Conservation (phyloP, 176 grass and related monocot genomes). For the Avena atlantica region DNA sequence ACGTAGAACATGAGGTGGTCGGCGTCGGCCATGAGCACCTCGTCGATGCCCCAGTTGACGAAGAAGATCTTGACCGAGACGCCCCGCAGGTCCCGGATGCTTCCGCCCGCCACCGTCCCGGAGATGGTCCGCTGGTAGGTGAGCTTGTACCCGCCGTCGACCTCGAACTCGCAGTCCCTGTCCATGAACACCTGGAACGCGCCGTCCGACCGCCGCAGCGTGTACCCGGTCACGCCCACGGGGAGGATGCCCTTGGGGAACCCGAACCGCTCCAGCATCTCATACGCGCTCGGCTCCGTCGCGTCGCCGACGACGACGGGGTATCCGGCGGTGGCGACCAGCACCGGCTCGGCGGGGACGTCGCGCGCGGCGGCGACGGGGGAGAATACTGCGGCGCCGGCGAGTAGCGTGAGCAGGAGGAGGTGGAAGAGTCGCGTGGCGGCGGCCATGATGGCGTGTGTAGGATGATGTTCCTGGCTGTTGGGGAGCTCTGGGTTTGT, state of each 20-base stretch:
- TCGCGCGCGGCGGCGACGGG: neutral
- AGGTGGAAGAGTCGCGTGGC: neutral
- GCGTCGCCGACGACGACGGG: neutral
- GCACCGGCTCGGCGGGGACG: neutral
- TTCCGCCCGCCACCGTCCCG: slow-evolving; percentile 47
- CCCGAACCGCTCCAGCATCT: slow-evolving; percentile 66
- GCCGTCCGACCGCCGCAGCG: slow-evolving; percentile 46
- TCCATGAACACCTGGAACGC: slow-evolving; percentile 55
- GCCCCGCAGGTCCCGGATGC: slow-evolving; percentile 48
- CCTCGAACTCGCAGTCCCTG: slow-evolving; percentile 59
- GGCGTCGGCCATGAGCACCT: slow-evolving; percentile 49
- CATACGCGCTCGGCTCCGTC: slow-evolving; percentile 53
- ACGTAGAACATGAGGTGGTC: slow-evolving; percentile 59
- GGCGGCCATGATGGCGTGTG: neutral
- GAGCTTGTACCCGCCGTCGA: slow-evolving; percentile 55
- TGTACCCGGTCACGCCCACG: slow-evolving; percentile 56
- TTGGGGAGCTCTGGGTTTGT: neutral
- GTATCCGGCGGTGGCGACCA: too few species aligned
- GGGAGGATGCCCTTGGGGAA: slow-evolving; percentile 73
- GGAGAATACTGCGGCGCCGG: neutral
- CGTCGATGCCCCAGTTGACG: slow-evolving; percentile 53
- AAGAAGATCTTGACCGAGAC: slow-evolving; percentile 60
- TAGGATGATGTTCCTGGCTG: too few species aligned
- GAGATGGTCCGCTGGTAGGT: slow-evolving; percentile 50
- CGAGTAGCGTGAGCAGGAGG: neutral